These are phyloP conservation scores for Magnolia changhungtana DNA, from an alignment of 164 flowering plant species.

Conservation along the genomic window DNA sequence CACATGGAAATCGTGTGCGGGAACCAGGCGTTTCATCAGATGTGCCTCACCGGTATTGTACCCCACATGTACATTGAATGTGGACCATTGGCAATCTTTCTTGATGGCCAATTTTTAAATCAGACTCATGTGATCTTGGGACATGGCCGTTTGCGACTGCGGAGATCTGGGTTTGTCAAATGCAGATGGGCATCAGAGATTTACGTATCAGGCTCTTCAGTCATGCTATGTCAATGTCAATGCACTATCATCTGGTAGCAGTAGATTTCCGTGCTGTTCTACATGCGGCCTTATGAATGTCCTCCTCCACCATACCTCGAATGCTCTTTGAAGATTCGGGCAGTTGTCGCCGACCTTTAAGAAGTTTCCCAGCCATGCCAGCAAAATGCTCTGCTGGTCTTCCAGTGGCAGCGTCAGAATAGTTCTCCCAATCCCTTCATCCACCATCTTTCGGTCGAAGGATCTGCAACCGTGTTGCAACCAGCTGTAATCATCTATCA, in stretches of 20 bases:
- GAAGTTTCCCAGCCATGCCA: constrained; percentile 80
- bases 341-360: constrained; percentile 81
- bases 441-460: constrained; percentile 83
- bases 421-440: constrained; percentile 95
- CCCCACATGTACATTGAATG: no score
- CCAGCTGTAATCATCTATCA: constrained; percentile 91
- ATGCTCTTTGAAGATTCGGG: constrained; percentile 94
- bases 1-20: no score
- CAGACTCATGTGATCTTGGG: background rate
- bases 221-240: constrained; percentile 11
- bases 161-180: background rate
- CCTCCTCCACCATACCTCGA: constrained; percentile 99
- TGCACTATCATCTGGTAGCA: constrained; percentile 17
- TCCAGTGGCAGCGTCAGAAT: constrained; percentile 89
- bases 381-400: constrained; percentile 84
- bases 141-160: background rate
- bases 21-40: no score
- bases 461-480: constrained; percentile 76
- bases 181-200: background rate
- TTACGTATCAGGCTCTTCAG: background rate
- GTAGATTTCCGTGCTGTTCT: constrained; percentile 29
- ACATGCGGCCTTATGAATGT: constrained; percentile 69
- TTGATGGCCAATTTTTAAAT: no score
- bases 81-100: no score
- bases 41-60: no score